Conservation (phyloP, 106 monocot species). For the Alisma plantagoaquatica region DNA sequence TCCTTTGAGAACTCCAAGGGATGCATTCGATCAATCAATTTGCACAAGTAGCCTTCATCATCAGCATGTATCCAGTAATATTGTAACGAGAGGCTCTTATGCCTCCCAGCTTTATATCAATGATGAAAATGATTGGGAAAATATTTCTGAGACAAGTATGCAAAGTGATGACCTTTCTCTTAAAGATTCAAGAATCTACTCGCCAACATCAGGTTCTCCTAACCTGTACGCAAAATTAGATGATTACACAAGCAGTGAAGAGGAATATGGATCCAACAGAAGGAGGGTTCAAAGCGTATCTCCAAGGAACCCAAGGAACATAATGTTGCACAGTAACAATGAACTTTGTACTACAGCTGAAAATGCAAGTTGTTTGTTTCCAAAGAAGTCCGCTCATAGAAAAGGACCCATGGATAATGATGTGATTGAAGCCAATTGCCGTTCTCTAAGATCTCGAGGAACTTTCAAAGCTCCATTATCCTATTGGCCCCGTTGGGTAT, state of each 20-base stretch:
- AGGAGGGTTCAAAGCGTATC: too few relatives aligned
- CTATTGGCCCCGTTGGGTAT: slow-evolving; percentile 89
- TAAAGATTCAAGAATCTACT: slow-evolving; percentile 22
- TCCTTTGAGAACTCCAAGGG: slow-evolving; percentile 77
- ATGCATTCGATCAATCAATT: slow-evolving; percentile 66
- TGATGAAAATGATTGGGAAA: slow-evolving; percentile 48
- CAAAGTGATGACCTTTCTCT: slow-evolving; percentile 46
- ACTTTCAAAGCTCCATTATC: slow-evolving; percentile 49
- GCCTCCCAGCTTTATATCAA: slow-evolving; percentile 10
- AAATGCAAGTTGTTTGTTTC: slow-evolving; percentile 7
- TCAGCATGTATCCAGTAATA: slow-evolving; percentile 9
- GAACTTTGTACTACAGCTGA: too few relatives aligned
- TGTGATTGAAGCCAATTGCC: background rate
- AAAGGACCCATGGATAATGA: slow-evolving; percentile 11
- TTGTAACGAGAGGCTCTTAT: slow-evolving; percentile 18
- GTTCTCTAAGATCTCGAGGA: slow-evolving; percentile 3
- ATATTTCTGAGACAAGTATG: slow-evolving; percentile 23
- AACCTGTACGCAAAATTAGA: slow-evolving; percentile 13
- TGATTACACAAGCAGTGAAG: slow-evolving; percentile 44
- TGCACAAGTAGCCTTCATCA: slow-evolving; percentile 25
- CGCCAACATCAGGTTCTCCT: slow-evolving; percentile 26
- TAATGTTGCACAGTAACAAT: too few relatives aligned
- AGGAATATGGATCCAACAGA: slow-evolving; percentile 27
- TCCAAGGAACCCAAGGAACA: too few relatives aligned
- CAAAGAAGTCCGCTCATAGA: slow-evolving; percentile 18